These are phyloP conservation scores for Cornus florida DNA, from an alignment of 148 eudicot species.

Conservation along the genomic window DNA sequence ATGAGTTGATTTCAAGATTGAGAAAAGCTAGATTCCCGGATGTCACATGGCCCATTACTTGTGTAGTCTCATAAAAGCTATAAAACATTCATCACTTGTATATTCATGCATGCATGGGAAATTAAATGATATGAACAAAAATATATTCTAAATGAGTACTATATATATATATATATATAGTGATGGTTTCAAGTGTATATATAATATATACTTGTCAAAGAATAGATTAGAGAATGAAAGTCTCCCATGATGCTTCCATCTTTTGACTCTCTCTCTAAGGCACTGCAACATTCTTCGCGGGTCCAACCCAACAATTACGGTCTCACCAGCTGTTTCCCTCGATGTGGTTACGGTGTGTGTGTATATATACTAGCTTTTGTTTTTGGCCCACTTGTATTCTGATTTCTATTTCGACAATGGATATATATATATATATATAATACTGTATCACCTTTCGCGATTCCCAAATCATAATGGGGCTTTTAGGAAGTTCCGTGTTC, in stretches of 20 bases:
- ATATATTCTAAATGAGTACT: background rate
- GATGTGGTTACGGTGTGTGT: background rate
- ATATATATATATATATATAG: no score
- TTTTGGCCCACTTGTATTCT: conserved; percentile 22
- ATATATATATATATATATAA: background rate
- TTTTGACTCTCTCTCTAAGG: conserved; percentile 21
- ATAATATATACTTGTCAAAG: conserved; percentile 17
- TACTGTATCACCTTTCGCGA: conserved; percentile 8
- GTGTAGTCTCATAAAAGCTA: background rate
- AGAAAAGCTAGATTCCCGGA: conserved; percentile 29
- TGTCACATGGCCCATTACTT: conserved; percentile 19
- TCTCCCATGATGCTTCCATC: conserved; percentile 39
- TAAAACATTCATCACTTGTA: conserved; percentile 10
- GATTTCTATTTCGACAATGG: background rate
- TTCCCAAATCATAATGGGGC: conserved; percentile 20
- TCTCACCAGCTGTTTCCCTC: conserved; percentile 46
- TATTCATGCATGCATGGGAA: background rate
- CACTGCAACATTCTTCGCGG: conserved; percentile 35
- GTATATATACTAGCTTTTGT: conserved; percentile 16
- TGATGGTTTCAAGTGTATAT: conserved; percentile 2
- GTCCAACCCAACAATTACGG: conserved; percentile 38
- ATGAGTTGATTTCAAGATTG: conserved; percentile 9
- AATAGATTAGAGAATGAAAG: conserved; percentile 40
- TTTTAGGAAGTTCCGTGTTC: conserved; percentile 8
- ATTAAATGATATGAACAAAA: background rate